Conservation (phyloP, 305 asterid species). For the Solanum aculeatissimum region DNA sequence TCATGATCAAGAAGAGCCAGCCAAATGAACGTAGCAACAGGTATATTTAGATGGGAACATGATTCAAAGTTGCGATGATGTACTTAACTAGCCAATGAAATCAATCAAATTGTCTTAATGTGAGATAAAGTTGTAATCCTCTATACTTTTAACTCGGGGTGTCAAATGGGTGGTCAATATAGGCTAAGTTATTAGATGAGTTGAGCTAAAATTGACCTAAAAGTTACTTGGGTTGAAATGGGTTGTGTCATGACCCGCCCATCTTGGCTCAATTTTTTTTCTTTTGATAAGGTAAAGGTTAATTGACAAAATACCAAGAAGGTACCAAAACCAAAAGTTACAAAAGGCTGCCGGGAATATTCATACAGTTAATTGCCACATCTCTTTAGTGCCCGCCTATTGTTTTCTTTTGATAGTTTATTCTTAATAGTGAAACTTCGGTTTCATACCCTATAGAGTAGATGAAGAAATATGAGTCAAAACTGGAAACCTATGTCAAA, state of each 20-base stretch:
- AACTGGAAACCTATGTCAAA: neutral
- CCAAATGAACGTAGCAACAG: neutral
- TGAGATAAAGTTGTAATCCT: neutral
- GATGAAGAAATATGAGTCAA: neutral
- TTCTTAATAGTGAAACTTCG: neutral
- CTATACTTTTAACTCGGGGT: neutral
- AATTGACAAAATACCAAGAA: neutral
- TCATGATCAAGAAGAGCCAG: neutral
- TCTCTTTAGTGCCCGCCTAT: neutral
- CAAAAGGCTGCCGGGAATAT: neutral
- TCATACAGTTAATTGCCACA: neutral
- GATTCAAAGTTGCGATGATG: neutral
- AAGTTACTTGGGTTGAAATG: neutral
- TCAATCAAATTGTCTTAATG: neutral
- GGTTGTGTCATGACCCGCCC: neutral
- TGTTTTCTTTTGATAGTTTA: neutral
- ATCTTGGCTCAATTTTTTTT: neutral
- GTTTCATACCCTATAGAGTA: neutral
- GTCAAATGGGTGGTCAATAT: too few relatives aligned
- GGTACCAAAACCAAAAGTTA: neutral
- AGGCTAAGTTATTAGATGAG: too few relatives aligned
- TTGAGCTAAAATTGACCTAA: neutral
- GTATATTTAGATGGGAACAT: neutral
- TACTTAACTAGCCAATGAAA: neutral
- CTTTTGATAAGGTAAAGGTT: neutral